phyloP scores from a whole-genome alignment of 1,284 basidiomycete genomes.

The Ganoderma lucidum region DNA sequence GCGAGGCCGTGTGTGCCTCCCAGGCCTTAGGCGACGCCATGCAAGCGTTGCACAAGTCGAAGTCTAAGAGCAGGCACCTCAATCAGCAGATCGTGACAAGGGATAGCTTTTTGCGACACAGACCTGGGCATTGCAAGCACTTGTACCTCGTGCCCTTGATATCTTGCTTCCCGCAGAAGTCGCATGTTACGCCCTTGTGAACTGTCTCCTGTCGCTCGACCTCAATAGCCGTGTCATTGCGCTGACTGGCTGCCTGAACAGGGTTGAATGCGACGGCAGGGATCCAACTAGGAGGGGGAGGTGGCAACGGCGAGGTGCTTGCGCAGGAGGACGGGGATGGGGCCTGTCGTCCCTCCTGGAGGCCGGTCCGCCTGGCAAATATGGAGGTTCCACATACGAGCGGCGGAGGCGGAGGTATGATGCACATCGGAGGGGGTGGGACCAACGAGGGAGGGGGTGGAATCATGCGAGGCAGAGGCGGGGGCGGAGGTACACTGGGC shows the following conservation, averaged over 20 bases:
- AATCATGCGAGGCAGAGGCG: slow-evolving; percentile 9
- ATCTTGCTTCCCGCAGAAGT: slow-evolving; percentile 57
- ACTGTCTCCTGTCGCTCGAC: slow-evolving; percentile 17
- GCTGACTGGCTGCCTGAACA: neutral
- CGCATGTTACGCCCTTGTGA: slow-evolving; percentile 59
- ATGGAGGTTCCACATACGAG: neutral
- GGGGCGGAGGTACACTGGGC: slow-evolving; percentile 4
- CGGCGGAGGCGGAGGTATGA: slow-evolving; percentile 23
- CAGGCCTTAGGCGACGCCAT: slow-evolving; percentile 41
- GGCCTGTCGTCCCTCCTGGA: neutral
- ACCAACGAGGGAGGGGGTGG: slow-evolving; percentile 2
- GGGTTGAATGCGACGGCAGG: slow-evolving; percentile 16
- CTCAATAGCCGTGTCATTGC: neutral
- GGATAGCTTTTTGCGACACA: neutral
- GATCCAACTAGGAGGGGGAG: slow-evolving; percentile 14
- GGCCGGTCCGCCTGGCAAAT: neutral
- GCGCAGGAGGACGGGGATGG: neutral
- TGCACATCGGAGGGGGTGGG: slow-evolving; percentile 13
- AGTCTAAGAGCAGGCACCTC: slow-evolving; percentile 39
- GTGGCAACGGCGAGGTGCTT: slow-evolving; percentile 2
- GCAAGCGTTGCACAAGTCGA: slow-evolving; percentile 74
- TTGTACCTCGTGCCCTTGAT: slow-evolving; percentile 73
- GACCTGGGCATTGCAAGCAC: slow-evolving; percentile 74
- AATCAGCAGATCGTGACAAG: neutral
- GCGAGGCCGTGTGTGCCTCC: slow-evolving; percentile 38